phyloP scores from a whole-genome alignment of 176 grass and related monocot genomes.

The Aechmea fasciata region DNA sequence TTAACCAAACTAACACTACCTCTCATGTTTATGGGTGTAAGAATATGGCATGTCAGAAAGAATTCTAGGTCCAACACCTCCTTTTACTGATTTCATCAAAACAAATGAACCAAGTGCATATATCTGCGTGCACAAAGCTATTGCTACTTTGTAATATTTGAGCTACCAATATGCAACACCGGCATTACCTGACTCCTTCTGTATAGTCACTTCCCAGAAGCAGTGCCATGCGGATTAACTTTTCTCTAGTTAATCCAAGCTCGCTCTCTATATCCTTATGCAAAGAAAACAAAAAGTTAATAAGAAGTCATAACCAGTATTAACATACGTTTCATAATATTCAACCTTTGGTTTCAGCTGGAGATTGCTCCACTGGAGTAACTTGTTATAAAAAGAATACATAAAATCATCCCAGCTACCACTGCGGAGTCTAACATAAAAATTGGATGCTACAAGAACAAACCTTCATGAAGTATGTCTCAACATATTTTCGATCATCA shows the following conservation, averaged over 20 bases:
- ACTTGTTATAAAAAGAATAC: not conserved
- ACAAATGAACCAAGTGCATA: not conserved
- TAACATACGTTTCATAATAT: not conserved
- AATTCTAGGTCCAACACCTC: too few species aligned
- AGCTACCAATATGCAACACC: not conserved
- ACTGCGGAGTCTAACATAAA: not conserved
- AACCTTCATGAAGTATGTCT: slow-evolving; percentile 98
- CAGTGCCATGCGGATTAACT: slow-evolving; percentile 84
- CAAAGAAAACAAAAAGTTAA: slow-evolving; percentile 25
- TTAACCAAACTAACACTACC: too few species aligned
- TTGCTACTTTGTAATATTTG: not conserved
- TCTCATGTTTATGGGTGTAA: too few species aligned
- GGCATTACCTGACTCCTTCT: slow-evolving; percentile 79
- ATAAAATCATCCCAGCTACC: not conserved
- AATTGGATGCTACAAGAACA: not conserved
- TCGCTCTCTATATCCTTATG: slow-evolving; percentile 88
- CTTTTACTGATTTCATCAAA: too few species aligned
- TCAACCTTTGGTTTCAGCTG: not conserved
- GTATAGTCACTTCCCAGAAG: slow-evolving; percentile 98
- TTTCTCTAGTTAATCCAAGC: slow-evolving; percentile 77
- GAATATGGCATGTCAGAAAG: too few species aligned
- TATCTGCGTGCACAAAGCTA: not conserved
- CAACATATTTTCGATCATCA: slow-evolving; percentile 97
- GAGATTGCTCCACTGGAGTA: not conserved
- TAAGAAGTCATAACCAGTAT: slow-evolving; percentile 13